Conservation (phyloP, 2,329 filamentous ascomycete species). For the Blastomyces silverae region DNA sequence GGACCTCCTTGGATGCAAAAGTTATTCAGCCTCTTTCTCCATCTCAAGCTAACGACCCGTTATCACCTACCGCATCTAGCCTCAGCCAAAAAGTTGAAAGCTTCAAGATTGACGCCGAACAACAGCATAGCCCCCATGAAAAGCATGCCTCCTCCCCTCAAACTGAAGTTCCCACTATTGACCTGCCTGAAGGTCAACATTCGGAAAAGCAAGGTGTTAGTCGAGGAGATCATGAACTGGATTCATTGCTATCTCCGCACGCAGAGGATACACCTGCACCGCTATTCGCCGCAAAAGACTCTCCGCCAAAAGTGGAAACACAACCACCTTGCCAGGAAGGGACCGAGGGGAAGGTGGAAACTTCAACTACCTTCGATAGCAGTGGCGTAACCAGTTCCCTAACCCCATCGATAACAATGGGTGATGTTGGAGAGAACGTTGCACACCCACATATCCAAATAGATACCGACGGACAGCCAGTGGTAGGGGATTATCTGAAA, state of each 20-base stretch:
- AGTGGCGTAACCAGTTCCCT: not conserved
- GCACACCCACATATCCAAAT: conserved; percentile 45
- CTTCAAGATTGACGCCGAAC: conserved; percentile 56
- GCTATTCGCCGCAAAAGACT: conserved; percentile 49
- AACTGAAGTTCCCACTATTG: conserved; percentile 12
- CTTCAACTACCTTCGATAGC: not conserved
- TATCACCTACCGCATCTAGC: conserved; percentile 48
- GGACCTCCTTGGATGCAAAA: conserved; percentile 13
- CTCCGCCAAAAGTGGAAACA: conserved; percentile 16
- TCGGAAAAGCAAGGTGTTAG: not conserved
- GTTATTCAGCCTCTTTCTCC: conserved; percentile 20
- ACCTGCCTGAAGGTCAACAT: conserved; percentile 15
- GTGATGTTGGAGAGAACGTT: conserved; percentile 6
- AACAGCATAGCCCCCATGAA: conserved; percentile 42
- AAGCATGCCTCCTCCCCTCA: conserved; percentile 22
- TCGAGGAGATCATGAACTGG: not conserved
- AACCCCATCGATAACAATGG: conserved; percentile 11
- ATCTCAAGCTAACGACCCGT: conserved; percentile 27
- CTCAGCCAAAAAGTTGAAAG: conserved; percentile 50
- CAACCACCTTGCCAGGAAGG: not conserved
- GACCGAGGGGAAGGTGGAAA: not conserved
- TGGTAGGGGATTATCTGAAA: conserved; percentile 92
- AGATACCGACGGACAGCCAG: conserved; percentile 60
- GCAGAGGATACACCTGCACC: conserved; percentile 64
- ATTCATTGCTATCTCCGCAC: conserved; percentile 44